phyloP scores from a whole-genome alignment of 441 rosid genomes.

The Flueggea neowawraea region DNA sequence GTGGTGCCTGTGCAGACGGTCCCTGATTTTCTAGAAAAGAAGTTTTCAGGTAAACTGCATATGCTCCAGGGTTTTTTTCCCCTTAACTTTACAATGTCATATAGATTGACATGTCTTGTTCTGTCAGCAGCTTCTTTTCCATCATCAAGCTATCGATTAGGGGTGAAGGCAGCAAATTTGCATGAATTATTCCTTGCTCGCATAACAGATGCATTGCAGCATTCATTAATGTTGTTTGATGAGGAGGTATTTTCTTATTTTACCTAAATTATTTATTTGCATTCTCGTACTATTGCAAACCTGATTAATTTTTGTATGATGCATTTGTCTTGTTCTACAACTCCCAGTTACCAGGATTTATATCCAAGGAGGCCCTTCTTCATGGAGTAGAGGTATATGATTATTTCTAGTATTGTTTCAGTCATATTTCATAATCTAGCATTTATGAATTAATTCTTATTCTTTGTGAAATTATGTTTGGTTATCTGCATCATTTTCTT shows the following conservation, averaged over 20 bases:
- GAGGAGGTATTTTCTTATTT: slow-evolving; percentile 51
- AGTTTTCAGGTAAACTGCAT: slow-evolving; percentile 51
- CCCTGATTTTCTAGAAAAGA: slow-evolving; percentile 71
- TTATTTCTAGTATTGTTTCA: background rate
- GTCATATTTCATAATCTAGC: background rate
- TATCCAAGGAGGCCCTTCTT: slow-evolving; percentile 82
- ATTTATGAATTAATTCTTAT: slow-evolving; percentile 3
- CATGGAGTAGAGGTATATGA: slow-evolving; percentile 86
- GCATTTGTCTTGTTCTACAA: background rate
- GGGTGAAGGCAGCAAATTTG: slow-evolving; percentile 78
- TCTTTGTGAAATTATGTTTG: background rate
- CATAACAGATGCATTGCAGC: slow-evolving; percentile 70
- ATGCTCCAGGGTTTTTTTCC: background rate
- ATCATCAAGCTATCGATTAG: slow-evolving; percentile 86
- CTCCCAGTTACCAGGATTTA: slow-evolving; percentile 85
- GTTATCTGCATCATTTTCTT: background rate
- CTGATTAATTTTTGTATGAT: background rate
- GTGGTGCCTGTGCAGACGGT: slow-evolving; percentile 85
- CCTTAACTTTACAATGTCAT: slow-evolving; percentile 4
- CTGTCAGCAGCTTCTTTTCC: slow-evolving; percentile 64
- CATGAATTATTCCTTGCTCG: slow-evolving; percentile 73
- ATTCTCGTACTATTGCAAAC: background rate
- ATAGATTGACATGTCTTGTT: slow-evolving; percentile 20
- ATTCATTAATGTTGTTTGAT: slow-evolving; percentile 67
- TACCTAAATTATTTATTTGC: background rate